Conservation (phyloP, 2,329 filamentous ascomycete species). For the Scytalidium sp. region DNA sequence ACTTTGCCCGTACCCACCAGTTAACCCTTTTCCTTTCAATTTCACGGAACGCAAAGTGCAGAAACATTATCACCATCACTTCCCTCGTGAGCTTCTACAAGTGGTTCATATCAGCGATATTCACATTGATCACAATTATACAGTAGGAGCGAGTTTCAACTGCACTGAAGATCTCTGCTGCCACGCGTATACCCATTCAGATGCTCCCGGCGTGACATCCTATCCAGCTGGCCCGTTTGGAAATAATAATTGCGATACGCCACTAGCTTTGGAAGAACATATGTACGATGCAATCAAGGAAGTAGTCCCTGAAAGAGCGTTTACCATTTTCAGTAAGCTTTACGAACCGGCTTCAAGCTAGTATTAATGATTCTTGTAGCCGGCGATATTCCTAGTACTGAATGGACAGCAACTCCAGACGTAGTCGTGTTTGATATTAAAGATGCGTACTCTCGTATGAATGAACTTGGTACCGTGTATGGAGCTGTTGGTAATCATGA, state of each 20-base stretch:
- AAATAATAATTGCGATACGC: conserved; percentile 34
- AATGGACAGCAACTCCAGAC: conserved; percentile 19
- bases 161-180: conserved; percentile 40
- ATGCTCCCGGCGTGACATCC: conserved; percentile 32
- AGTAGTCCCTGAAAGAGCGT: conserved; percentile 20
- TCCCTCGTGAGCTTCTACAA: too few relatives aligned
- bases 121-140: conserved; percentile 37
- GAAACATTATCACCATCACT: too few relatives aligned
- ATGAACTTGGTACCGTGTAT: conserved; percentile 28
- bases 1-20: conserved; percentile 39
- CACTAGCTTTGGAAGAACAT: conserved; percentile 32
- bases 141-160: conserved; percentile 32
- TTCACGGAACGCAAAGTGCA: too few relatives aligned
- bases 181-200: conserved; percentile 28
- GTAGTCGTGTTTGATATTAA: conserved; percentile 29
- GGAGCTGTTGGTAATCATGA: conserved; percentile 37
- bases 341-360: too few relatives aligned
- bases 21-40: too few relatives aligned
- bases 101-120: conserved; percentile 39
- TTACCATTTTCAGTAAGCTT: conserved; percentile 36
- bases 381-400: conserved; percentile 34
- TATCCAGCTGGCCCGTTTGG: conserved; percentile 34
- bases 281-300: conserved; percentile 32
- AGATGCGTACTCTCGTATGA: conserved; percentile 29
- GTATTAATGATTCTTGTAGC: too few relatives aligned